Percentiles rank a stretch among this genome's conserved stretches.
Conservation (phyloP, 495 filamentous ascomycete species). For the Ascobolus immersus region DNA sequence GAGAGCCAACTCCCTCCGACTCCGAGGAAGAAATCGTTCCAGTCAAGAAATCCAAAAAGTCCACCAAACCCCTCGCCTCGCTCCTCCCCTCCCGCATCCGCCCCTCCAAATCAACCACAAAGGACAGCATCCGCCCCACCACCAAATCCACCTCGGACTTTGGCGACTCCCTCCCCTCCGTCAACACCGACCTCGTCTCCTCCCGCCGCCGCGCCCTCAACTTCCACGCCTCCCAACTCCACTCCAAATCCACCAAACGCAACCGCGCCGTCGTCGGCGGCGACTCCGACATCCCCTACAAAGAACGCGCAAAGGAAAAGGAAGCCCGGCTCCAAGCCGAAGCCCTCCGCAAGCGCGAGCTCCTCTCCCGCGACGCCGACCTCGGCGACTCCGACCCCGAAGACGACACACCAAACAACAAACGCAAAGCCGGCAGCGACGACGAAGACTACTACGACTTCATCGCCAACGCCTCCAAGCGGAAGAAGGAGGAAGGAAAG, state of each 20-base stretch:
- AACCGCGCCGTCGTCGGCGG: conserved; percentile 65
- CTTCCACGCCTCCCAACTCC: conserved; percentile 92
- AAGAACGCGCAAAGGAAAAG: conserved; percentile 64
- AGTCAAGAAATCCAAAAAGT: conserved; percentile 21
- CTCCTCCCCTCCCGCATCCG: neutral
- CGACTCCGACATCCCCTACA: conserved; percentile 72
- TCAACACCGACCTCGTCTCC: conserved; percentile 38
- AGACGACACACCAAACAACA: conserved; percentile 17
- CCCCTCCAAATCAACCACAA: neutral
- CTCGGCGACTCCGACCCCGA: conserved; percentile 42
- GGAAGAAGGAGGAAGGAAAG: conserved; percentile 35
- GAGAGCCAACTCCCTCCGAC: conserved; percentile 3
- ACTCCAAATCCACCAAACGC: conserved; percentile 72
- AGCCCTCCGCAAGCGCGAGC: conserved; percentile 62
- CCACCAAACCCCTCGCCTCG: neutral
- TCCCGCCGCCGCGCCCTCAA: conserved; percentile 63
- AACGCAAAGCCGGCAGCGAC: conserved; percentile 26
- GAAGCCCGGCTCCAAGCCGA: conserved; percentile 62
- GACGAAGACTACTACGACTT: conserved; percentile 73
- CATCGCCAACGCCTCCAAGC: conserved; percentile 46
- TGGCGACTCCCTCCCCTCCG: conserved; percentile 37
- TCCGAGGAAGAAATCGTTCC: too few species aligned
- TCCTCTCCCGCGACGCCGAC: conserved; percentile 27
- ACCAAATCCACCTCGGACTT: conserved; percentile 34
- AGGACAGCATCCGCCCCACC: conserved; percentile 7